These are phyloP conservation scores for Trichoderma reesei DNA, from an alignment of 495 filamentous ascomycete genomes.

Conservation along the genomic window DNA sequence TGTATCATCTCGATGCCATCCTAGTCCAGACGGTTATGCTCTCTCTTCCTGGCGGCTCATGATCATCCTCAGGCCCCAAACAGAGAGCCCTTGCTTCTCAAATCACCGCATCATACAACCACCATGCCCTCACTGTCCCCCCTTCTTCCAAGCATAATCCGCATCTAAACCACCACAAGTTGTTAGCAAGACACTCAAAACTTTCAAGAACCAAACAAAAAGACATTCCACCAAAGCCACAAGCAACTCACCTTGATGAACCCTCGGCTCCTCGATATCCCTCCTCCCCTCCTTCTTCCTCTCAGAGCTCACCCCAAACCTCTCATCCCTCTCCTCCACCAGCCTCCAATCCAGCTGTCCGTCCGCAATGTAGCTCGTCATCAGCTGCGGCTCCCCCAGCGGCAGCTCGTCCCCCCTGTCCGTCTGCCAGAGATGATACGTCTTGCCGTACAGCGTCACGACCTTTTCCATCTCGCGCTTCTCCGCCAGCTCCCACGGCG, in stretches of 20 bases:
- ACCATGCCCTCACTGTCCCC: too few species aligned
- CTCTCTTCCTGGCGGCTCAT: too few species aligned
- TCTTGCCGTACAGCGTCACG: slow-evolving; percentile 68
- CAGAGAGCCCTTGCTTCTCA: too few species aligned
- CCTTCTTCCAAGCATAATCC: too few species aligned
- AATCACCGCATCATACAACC: too few species aligned
- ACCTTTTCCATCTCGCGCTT: slow-evolving; percentile 70
- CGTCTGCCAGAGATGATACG: slow-evolving; percentile 84
- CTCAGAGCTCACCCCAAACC: slow-evolving; percentile 51
- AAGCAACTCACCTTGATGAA: slow-evolving; percentile 34
- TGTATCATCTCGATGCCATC: too few species aligned
- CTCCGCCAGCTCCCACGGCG: slow-evolving; percentile 66
- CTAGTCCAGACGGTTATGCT: too few species aligned
- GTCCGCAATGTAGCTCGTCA: slow-evolving; percentile 59
- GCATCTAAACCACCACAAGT: too few species aligned
- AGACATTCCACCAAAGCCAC: too few species aligned
- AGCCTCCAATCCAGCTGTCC: slow-evolving; percentile 53
- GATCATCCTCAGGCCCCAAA: too few species aligned
- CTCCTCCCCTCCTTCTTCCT: slow-evolving; percentile 55
- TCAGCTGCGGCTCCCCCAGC: slow-evolving; percentile 63
- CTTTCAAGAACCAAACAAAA: too few species aligned
- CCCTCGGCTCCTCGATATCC: slow-evolving; percentile 45
- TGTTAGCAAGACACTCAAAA: too few species aligned
- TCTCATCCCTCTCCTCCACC: slow-evolving; percentile 55
- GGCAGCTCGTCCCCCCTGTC: slow-evolving; percentile 71